Percentiles rank a stretch among this genome's conserved stretches.
Evolutionary conservation across 257 asterid genomes (phyloP).

Genomic region (Eustoma russellianum): DNA sequence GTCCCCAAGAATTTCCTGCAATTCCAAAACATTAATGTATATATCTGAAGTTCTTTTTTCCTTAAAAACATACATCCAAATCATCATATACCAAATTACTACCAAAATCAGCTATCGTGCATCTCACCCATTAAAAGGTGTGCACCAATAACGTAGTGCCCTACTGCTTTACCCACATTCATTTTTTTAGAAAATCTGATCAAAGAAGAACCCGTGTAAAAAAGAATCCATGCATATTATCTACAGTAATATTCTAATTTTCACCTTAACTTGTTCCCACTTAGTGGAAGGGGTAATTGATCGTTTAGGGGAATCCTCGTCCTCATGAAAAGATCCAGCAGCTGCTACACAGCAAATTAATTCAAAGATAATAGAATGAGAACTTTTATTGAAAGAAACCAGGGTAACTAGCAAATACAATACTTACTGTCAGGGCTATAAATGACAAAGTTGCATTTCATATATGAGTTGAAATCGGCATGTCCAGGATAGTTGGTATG

Average conservation of each 20-base stretch:
- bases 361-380: neutral
- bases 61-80: too few species aligned
- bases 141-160: too few species aligned
- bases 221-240: too few species aligned
- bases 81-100: too few species aligned
- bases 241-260: neutral
- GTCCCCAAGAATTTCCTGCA: constrained; percentile 76
- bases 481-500: constrained; percentile 93
- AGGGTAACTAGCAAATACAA: neutral
- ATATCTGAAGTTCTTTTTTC: too few species aligned
- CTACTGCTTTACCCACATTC: too few species aligned
- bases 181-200: too few species aligned
- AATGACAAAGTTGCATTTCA: constrained; percentile 74
- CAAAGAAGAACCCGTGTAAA: too few species aligned
- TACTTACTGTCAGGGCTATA: constrained; percentile 41
- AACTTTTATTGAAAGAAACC: neutral
- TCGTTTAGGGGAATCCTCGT: constrained; percentile 26
- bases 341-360: constrained; percentile 20
- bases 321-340: constrained; percentile 41
- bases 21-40: neutral
- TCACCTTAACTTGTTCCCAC: constrained; percentile 87
- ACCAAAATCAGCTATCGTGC: neutral
- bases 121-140: too few species aligned
- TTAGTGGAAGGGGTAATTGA: constrained; percentile 58
- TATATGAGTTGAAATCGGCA: constrained; percentile 77